Base-by-base conservation (phyloP, 2,329 filamentous ascomycete genomes). In the Fusarium oxysporum region DNA sequence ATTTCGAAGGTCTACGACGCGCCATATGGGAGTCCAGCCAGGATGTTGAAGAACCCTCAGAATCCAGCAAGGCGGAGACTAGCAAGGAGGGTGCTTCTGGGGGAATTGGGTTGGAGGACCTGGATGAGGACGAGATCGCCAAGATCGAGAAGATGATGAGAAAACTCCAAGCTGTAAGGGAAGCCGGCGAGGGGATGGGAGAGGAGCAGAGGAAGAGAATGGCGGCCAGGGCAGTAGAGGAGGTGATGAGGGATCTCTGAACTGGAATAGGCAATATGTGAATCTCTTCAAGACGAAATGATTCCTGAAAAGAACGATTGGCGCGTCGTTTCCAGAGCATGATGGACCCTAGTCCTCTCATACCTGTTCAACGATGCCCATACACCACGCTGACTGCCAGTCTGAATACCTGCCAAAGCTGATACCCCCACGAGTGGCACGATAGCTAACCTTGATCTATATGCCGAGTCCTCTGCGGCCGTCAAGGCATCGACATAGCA, bases 131-230 rank as follows among this genome's bases (percentile, higher is more conserved):
- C 8, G 87, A 90, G 38, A 85, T 92, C 21, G 85, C 86, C 75
- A 88, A 89, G 78, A 78, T 92, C 35, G 89, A 92, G 75, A 81
- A 82, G 57, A 88, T 92, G 86, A 91, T 92, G 88, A 81, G 85
- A 55, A 91, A 88, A 79, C 82, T 93, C 68, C 88, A 90, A 80
- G 89, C 89, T 3, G 89, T 89, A 13, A 82, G 85, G 77, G 90
- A 92, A 60, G 85, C 89, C 71, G 89, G 86, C 35, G 86, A 88
- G 17, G 89, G 88, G 13, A 78, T 92, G 79, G 85, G 89, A 3
- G 88, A 90, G 76, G 87, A 88, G 32, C 89, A 92, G 81, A 85
- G 89, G 73, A 88, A 86, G 79, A 85, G 85, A 68, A 85, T 91
- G 81, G 90, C 90, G 6, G 87, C 87, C 28, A 87, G 87, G 74